Percentiles rank a stretch among this genome's conserved stretches.
Evolutionary conservation across 306 rosid genomes (phyloP).

Genomic region (Glycine latifolia): DNA sequence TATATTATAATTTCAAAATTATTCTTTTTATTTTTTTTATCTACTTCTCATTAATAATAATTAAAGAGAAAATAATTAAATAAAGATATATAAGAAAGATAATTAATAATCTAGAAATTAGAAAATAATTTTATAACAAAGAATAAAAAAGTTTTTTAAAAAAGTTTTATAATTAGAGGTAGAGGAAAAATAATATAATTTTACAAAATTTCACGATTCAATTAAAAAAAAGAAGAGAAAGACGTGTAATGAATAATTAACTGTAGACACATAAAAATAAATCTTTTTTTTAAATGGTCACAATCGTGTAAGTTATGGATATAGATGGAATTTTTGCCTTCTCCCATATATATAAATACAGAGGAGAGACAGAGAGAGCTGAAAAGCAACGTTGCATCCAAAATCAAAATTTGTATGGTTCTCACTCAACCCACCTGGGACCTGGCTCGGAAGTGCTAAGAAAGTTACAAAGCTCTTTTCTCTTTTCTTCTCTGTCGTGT

Average conservation of each 20-base stretch:
- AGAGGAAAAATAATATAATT: neutral
- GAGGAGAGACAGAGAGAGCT: constrained; percentile 1
- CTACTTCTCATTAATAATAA: too few relatives aligned
- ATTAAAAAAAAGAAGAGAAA: neutral
- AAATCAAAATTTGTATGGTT: neutral
- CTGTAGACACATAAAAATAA: neutral
- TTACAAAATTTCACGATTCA: neutral
- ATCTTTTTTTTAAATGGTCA: neutral
- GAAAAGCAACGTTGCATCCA: constrained; percentile 18
- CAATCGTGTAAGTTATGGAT: neutral
- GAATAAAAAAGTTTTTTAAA: too few relatives aligned
- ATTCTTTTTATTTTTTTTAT: too few relatives aligned
- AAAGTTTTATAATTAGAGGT: too few relatives aligned
- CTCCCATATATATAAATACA: constrained; percentile 1
- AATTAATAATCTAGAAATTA: too few relatives aligned
- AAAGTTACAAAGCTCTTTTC: neutral
- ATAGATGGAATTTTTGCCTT: neutral
- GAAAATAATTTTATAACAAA: too few relatives aligned
- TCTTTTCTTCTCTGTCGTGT: constrained; percentile 6
- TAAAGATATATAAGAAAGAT: too few relatives aligned
- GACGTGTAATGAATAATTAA: neutral
- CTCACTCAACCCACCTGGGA: constrained; percentile 3
- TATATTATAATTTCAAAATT: too few relatives aligned
- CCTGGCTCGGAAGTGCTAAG: constrained; percentile 7
- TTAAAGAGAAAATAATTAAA: too few relatives aligned